Evolutionary conservation across 352 stramenopile genomes (phyloP).

Genomic region (Phytopythium sindhum): DNA sequence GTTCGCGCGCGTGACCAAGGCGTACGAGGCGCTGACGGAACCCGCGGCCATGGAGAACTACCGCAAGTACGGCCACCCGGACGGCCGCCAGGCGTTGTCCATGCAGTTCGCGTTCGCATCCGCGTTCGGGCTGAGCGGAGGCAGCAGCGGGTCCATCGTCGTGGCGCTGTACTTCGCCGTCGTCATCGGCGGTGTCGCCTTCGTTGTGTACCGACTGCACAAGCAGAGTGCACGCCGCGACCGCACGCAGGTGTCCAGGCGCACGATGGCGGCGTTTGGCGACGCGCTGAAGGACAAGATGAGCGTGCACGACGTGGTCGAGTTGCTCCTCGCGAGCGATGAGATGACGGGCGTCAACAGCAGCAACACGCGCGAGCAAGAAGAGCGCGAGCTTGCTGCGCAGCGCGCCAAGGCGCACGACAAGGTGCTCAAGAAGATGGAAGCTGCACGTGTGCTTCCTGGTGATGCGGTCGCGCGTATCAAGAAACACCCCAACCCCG

Average conservation of each 20-base stretch:
- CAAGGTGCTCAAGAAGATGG: conserved; percentile 84
- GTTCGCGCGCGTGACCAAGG: conserved; percentile 78
- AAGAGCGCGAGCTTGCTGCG: conserved; percentile 37
- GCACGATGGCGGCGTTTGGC: conserved; percentile 39
- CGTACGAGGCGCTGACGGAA: conserved; percentile 84
- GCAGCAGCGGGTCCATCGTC: conserved; percentile 48
- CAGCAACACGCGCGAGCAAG: conserved; percentile 18
- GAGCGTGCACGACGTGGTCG: conserved; percentile 78
- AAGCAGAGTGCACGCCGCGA: conserved; percentile 51
- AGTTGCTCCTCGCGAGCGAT: conserved; percentile 69
- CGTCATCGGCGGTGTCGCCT: conserved; percentile 57
- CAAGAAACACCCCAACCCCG: conserved; percentile 71
- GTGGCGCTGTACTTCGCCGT: conserved; percentile 69
- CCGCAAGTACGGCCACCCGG: conserved; percentile 74
- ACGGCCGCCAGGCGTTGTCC: conserved; percentile 71
- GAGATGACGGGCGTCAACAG: conserved; percentile 60
- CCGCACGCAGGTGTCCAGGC: conserved; percentile 55
- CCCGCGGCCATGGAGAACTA: conserved; percentile 71
- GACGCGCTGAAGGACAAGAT: conserved; percentile 64
- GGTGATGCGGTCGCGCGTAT: conserved; percentile 59
- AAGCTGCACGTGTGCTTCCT: conserved; percentile 57
- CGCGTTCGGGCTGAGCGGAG: conserved; percentile 35
- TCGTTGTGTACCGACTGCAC: conserved; percentile 59
- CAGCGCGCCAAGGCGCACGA: conserved; percentile 63
- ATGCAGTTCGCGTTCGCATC: conserved; percentile 72